A percentile compares a stretch with the other conserved stretches of the same genome.
Conservation (phyloP, 1,284 basidiomycete genomes). For the Irpex sp. region DNA sequence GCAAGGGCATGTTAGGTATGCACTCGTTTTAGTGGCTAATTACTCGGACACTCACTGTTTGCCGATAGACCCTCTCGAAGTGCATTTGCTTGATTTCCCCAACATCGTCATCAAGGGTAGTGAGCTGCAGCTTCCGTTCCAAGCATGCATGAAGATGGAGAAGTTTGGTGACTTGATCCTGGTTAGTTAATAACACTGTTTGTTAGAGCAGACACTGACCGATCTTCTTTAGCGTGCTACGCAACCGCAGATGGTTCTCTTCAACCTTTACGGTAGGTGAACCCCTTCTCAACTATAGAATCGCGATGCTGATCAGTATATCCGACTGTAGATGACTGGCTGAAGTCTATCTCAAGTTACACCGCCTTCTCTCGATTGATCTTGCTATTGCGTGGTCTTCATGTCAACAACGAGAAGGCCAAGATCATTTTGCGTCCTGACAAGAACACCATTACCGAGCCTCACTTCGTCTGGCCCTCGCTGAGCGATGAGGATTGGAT, state of each 20-base stretch:
- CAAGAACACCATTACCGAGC: slow-evolving; percentile 94
- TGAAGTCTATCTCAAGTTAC: slow-evolving; percentile 98
- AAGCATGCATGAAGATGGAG: slow-evolving; percentile 99
- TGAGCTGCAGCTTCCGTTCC: slow-evolving; percentile 98
- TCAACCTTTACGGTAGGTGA: slow-evolving; percentile 85
- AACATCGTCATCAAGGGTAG: slow-evolving; percentile 99
- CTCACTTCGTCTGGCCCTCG: slow-evolving; percentile 98
- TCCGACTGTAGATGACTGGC: slow-evolving; percentile 82
- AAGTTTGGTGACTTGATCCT: slow-evolving; percentile 98
- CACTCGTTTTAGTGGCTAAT: slow-evolving; percentile 6
- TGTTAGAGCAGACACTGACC: slow-evolving; percentile 3
- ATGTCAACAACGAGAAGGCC: slow-evolving; percentile 99
- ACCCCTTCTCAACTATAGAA: neutral
- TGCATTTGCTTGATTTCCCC: slow-evolving; percentile 98
- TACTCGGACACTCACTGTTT: slow-evolving; percentile 8
- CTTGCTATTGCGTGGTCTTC: slow-evolving; percentile 90
- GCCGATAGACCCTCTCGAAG: slow-evolving; percentile 86
- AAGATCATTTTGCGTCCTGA: slow-evolving; percentile 93
- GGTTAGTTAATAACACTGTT: slow-evolving; percentile 35
- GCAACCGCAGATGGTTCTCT: slow-evolving; percentile 99
- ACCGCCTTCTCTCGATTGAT: slow-evolving; percentile 99
- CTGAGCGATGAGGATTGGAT: slow-evolving; percentile 98
- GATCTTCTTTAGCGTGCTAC: slow-evolving; percentile 64
- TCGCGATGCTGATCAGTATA: neutral
- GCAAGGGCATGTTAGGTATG: slow-evolving; percentile 97